Percentiles rank a stretch among this genome's conserved stretches.
phyloP scores from a whole-genome alignment of 2,329 filamentous ascomycete genomes.

The Pseudocercospora pini-densiflorae region DNA sequence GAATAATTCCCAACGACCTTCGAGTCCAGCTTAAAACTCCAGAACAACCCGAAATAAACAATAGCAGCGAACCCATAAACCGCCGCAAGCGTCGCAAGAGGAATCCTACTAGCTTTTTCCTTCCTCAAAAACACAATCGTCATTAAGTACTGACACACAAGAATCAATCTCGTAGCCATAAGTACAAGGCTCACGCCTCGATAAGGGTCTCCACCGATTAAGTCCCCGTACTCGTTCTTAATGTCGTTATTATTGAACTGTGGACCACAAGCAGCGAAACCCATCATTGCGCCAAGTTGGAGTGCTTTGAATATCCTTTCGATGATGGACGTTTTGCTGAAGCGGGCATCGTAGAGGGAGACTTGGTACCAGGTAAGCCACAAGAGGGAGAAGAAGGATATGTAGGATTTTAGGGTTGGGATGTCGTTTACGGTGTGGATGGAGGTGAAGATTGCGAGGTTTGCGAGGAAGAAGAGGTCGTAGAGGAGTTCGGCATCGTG shows the following conservation, averaged over 20 bases:
- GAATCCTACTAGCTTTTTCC: background rate
- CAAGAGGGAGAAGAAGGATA: slow-evolving; percentile 61
- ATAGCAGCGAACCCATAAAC: slow-evolving; percentile 26
- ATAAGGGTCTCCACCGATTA: background rate
- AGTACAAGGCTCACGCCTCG: background rate
- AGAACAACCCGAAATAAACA: slow-evolving; percentile 22
- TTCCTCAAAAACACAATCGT: background rate
- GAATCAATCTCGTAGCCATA: background rate
- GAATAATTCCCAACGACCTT: slow-evolving; percentile 33
- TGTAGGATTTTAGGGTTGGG: slow-evolving; percentile 47
- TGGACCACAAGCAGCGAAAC: slow-evolving; percentile 63
- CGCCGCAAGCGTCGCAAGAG: background rate
- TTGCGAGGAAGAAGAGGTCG: slow-evolving; percentile 67
- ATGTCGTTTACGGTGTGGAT: slow-evolving; percentile 59
- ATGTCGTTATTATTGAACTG: slow-evolving; percentile 35
- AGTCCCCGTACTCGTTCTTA: slow-evolving; percentile 27
- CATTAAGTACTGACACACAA: background rate
- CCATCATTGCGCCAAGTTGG: slow-evolving; percentile 54
- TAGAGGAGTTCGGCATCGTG: slow-evolving; percentile 61
- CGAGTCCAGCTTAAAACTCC: slow-evolving; percentile 4
- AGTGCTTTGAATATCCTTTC: slow-evolving; percentile 62
- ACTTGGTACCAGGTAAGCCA: slow-evolving; percentile 71
- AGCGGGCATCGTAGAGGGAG: slow-evolving; percentile 67
- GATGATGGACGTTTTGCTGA: slow-evolving; percentile 60
- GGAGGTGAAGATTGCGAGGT: slow-evolving; percentile 66